Percentiles rank a stretch among this genome's conserved stretches.
Evolutionary conservation across 164 flowering plant species (phyloP).

Genomic region (Houttuynia cordata): DNA sequence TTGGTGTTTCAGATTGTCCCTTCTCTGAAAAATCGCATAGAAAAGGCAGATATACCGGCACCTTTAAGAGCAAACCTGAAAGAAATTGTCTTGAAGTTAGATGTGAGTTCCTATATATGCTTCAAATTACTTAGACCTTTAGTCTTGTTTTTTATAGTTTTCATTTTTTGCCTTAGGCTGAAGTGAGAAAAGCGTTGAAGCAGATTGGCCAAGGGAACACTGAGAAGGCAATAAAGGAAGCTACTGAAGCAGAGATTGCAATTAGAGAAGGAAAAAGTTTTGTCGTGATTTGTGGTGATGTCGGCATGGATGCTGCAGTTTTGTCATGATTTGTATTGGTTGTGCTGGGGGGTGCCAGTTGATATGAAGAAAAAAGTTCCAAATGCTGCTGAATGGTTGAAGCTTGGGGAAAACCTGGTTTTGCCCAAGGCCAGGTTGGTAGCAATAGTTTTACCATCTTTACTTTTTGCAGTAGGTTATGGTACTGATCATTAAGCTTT

Average conservation of each 20-base stretch:
- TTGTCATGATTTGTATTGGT: constrained; percentile 75
- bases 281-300: constrained; percentile 52
- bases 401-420: too few species aligned
- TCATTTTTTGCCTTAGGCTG: constrained; percentile 27
- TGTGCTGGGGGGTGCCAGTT: constrained; percentile 83
- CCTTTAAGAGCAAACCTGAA: constrained; percentile 73
- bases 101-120: constrained; percentile 30
- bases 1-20: constrained; percentile 52
- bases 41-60: constrained; percentile 71
- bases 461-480: too few species aligned
- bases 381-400: too few species aligned
- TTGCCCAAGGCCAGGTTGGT: constrained; percentile 90
- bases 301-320: constrained; percentile 73
- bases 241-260: constrained; percentile 64
- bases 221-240: constrained; percentile 50
- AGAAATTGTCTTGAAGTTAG: constrained; percentile 46
- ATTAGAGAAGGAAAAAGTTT: too few species aligned
- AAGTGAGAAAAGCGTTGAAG: constrained; percentile 70
- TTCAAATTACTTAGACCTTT: not conserved
- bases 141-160: not conserved
- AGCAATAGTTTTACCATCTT: not conserved
- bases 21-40: constrained; percentile 58
- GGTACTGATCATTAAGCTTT: too few species aligned
- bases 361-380: constrained; percentile 32
- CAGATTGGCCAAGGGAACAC: constrained; percentile 65